Evolutionary conservation across 176 grass and related monocot species (phyloP).

Genomic region (Triticum aestivum): IWGSC_CS_RefSeq_v2.1 NC_057800.1:7337605-7338104

Average conservation of each 20-base stretch:
- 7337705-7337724: slow-evolving; percentile 62
- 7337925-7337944: slow-evolving; percentile 3
- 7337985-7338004: slow-evolving; percentile 81
- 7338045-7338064: slow-evolving; percentile 60
- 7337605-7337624: slow-evolving; percentile 56
- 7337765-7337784: slow-evolving; percentile 71
- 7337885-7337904: slow-evolving; percentile 44
- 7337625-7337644: slow-evolving; percentile 60
- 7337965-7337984: slow-evolving; percentile 78
- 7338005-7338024: slow-evolving; percentile 62
- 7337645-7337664: slow-evolving; percentile 87
- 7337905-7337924: slow-evolving; percentile 19
- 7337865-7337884: slow-evolving; percentile 82
- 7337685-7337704: slow-evolving; percentile 70
- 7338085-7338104: slow-evolving; percentile 95
- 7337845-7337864: slow-evolving; percentile 76
- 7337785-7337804: slow-evolving; percentile 72
- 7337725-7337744: slow-evolving; percentile 86
- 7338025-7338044: slow-evolving; percentile 53
- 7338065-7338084: slow-evolving; percentile 67
- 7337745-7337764: slow-evolving; percentile 55
- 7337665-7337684: slow-evolving; percentile 64
- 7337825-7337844: slow-evolving; percentile 70
- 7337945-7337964: neutral
- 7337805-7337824: slow-evolving; percentile 84